Evolutionary conservation across 495 filamentous ascomycete species (phyloP), one percentile per base, ranked within the genome.

Genomic region (Thozetella sp.): DNA sequence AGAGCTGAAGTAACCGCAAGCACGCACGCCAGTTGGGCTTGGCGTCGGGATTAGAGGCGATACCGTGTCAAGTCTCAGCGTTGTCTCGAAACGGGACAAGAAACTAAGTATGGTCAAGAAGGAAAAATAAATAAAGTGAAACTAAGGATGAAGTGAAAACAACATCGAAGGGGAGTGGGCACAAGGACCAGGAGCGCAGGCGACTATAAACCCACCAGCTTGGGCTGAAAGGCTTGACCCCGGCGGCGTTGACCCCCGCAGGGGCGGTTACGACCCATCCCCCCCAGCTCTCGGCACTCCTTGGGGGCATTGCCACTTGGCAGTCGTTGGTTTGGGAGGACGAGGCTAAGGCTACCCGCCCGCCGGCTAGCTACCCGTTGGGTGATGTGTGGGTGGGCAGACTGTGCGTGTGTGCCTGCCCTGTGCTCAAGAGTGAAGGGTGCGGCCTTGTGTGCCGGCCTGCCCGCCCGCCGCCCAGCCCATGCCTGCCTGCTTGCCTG

Each of bases 281-380:
- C 64, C 70, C 67, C 67, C 63, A 56, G 53, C 43, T 48, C 43
- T n/a, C 56, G 67, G 69, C 61, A 71, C 65, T 65, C 63, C 67
- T 63, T 66, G 67, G 59, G 64, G 56, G 63, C 67, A 64, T 72
- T 74, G 72, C 72, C 72, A 74, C 72, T 72, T 74, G 72, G 68
- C 72, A 74, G 61, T 69, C 68, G 60, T 67, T 69, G 67, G 65
- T 66, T 67, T 69, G 72, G 63, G 37, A 45, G 30, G 61, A 52
- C 55, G 55, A 65, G 66, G 68, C 67, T 71, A 69, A 68, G 66
- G 60, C 59, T 61, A 64, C 63, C 62, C 65, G 62, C 66, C 67
- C 62, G 69, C n/a, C n/a, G n/a, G n/a, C 57, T 63, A 11, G 43
- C 43, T 48, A 65, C 60, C 67, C 65, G 58, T 66, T 66, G 43